Evolutionary conservation across 148 eudicot genomes (phyloP).

Genomic region (Nepenthes gracilis): DNA sequence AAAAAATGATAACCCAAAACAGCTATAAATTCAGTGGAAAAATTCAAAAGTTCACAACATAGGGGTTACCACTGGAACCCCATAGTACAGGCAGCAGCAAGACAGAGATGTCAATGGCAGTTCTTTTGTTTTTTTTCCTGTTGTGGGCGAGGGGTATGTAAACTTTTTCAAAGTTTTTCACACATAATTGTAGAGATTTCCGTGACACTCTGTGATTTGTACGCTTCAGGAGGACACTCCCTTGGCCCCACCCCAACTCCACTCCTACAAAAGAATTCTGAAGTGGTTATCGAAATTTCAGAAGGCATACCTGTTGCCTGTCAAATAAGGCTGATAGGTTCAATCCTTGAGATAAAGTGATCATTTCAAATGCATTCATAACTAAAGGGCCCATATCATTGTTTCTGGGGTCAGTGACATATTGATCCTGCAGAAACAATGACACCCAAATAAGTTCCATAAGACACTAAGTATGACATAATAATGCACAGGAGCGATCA

Average conservation of each 20-base stretch:
- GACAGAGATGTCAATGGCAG: too few species aligned
- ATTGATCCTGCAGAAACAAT: constrained; percentile 50
- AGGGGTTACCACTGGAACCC: too few species aligned
- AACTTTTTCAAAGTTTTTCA: too few species aligned
- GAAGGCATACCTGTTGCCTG: constrained; percentile 66
- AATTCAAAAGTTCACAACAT: too few species aligned
- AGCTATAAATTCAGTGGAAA: too few species aligned
- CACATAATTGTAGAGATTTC: too few species aligned
- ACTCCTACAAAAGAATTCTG: background rate
- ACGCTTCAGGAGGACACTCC: background rate
- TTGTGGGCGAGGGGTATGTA: too few species aligned
- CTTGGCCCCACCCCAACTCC: background rate
- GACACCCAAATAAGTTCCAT: background rate
- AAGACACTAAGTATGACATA: background rate
- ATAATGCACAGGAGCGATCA: background rate
- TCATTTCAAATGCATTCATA: constrained; percentile 99
- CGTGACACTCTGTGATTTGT: background rate
- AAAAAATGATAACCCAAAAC: too few species aligned
- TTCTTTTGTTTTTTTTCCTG: too few species aligned
- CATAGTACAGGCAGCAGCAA: too few species aligned
- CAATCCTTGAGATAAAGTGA: constrained; percentile 90
- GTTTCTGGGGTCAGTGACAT: constrained; percentile 53
- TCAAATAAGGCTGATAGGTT: constrained; percentile 94
- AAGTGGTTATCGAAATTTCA: background rate
- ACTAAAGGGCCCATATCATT: constrained; percentile 53